Percentiles rank a stretch among this genome's conserved stretches.
phyloP scores from a whole-genome alignment of 495 filamentous ascomycete genomes.

The Pyrenula massariospora region DNA sequence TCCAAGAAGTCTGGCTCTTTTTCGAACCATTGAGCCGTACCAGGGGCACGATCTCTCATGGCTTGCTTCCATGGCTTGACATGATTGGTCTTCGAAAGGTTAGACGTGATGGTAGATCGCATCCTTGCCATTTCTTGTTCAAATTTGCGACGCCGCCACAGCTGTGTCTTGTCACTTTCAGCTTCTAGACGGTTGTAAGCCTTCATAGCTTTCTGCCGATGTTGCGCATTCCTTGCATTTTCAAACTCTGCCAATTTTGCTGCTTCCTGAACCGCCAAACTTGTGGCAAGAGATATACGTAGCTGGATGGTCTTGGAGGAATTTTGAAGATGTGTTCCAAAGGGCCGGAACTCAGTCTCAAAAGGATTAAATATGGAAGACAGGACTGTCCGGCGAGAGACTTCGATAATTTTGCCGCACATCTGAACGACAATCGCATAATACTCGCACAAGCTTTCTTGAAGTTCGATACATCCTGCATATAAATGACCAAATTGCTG shows the following conservation, averaged over 20 bases:
- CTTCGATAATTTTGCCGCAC: conserved; percentile 17
- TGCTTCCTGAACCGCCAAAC: conserved; percentile 7
- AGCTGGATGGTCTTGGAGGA: conserved; percentile 5
- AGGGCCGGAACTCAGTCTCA: conserved; percentile 11
- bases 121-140: conserved; percentile 1
- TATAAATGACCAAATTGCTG: conserved; percentile 20
- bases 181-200: background rate
- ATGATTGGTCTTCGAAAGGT: conserved; percentile 4
- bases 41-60: background rate
- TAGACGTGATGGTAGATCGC: conserved; percentile 1
- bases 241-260: conserved; percentile 9
- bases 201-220: conserved; percentile 1
- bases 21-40: conserved; percentile 4
- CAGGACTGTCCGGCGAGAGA: conserved; percentile 3
- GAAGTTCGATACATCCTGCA: conserved; percentile 14
- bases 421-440: conserved; percentile 20
- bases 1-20: conserved; percentile 1
- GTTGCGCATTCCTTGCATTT: conserved; percentile 2
- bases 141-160: conserved; percentile 3
- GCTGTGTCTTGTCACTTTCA: background rate
- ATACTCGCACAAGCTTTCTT: conserved; percentile 18
- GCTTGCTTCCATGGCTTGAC: conserved; percentile 1
- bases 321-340: conserved; percentile 1
- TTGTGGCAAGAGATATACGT: conserved; percentile 11
- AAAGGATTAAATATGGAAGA: conserved; percentile 5